Evolutionary conservation across 805 yeast genomes (phyloP).

Genomic region (Tetrapisispora arboricola): DNA sequence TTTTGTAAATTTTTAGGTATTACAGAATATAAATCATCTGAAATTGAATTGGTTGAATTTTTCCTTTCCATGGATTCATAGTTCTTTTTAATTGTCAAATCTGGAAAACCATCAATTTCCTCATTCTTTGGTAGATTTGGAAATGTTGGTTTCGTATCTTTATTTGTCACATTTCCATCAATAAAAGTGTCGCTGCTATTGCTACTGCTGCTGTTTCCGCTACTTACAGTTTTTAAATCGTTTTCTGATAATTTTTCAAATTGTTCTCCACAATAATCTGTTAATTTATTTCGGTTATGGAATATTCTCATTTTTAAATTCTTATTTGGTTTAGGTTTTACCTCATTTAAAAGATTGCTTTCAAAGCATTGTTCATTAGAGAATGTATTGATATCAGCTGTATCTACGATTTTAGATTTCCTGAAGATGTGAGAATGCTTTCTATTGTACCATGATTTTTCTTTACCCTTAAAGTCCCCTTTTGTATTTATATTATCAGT

Average conservation of each 20-base stretch:
- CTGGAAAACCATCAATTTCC: background rate
- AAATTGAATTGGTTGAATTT: background rate
- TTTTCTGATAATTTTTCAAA: background rate
- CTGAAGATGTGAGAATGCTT: background rate
- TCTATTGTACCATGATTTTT: background rate
- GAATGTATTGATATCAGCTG: background rate
- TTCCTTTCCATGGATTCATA: conserved; percentile 1
- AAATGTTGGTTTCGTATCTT: conserved; percentile 8
- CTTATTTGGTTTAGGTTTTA: background rate
- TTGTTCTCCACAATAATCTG: background rate
- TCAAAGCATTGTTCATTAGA: background rate
- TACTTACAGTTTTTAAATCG: background rate
- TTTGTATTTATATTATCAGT: background rate
- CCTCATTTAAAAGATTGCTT: background rate
- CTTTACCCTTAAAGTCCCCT: background rate
- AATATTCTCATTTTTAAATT: background rate
- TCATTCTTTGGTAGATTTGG: conserved; percentile 4
- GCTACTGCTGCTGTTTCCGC: too few species aligned
- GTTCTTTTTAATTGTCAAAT: background rate
- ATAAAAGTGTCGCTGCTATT: conserved; percentile 21
- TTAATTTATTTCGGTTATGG: background rate
- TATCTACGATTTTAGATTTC: background rate
- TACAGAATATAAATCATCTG: background rate
- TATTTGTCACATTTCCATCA: conserved; percentile 15
- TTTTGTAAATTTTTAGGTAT: conserved; percentile 1